Evolutionary conservation across 331 rosid species (phyloP).

Genomic region (Cydonia oblonga): DNA sequence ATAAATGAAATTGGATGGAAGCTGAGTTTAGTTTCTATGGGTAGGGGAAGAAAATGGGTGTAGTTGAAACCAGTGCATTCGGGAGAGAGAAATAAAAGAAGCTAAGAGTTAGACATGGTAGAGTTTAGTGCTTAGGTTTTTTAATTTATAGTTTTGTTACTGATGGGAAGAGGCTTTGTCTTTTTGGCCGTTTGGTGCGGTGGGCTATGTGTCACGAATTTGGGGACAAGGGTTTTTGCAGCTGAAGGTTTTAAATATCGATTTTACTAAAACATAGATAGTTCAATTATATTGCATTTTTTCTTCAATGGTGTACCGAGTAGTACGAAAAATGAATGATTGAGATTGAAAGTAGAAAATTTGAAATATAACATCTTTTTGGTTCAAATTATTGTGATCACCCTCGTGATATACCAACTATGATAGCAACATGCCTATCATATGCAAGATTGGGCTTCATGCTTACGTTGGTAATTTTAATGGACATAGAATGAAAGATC

Average conservation of each 20-base stretch:
- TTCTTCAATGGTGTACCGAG: too few species aligned
- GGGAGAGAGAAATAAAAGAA: neutral
- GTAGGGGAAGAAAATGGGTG: neutral
- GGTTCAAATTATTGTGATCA: conserved; percentile 29
- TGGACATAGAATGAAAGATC: neutral
- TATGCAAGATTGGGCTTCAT: neutral
- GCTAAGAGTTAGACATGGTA: neutral
- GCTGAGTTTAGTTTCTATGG: neutral
- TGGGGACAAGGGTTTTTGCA: too few species aligned
- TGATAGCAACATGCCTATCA: too few species aligned
- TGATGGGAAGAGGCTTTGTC: neutral
- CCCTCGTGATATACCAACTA: too few species aligned
- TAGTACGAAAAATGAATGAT: too few species aligned
- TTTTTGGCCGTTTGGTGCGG: too few species aligned
- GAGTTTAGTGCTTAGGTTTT: neutral
- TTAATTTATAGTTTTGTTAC: neutral
- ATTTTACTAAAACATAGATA: too few species aligned
- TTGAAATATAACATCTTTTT: too few species aligned
- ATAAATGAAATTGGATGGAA: neutral
- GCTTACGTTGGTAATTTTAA: neutral
- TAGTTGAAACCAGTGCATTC: neutral
- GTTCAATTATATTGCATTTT: too few species aligned
- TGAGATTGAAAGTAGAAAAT: too few species aligned
- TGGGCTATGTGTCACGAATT: too few species aligned
- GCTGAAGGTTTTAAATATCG: too few species aligned